Conservation (phyloP, 78 protist genomes). For the Dictyostelium brefeldianum region DNA sequence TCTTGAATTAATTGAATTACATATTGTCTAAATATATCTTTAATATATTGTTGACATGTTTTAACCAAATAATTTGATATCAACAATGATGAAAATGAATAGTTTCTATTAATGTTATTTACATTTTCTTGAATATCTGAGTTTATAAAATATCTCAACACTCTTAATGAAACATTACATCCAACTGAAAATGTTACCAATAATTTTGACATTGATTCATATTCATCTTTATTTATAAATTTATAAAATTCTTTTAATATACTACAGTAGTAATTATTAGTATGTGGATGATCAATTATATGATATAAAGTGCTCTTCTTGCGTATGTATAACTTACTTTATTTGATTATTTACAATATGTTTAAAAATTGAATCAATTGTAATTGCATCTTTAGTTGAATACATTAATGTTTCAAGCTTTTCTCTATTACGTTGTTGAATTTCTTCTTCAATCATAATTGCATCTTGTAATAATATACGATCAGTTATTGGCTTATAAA, state of each 20-base stretch:
- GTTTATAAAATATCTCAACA: slow-evolving; percentile 52
- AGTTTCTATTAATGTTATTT: slow-evolving; percentile 22
- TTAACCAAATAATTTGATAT: slow-evolving; percentile 46
- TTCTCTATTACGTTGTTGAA: slow-evolving; percentile 11
- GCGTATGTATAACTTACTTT: too few relatives aligned
- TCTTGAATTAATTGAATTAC: slow-evolving; percentile 57
- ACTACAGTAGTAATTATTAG: not conserved
- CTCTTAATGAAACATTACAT: slow-evolving; percentile 52
- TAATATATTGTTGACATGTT: slow-evolving; percentile 60
- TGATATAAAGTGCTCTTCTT: too few relatives aligned
- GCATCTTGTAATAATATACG: slow-evolving; percentile 10
- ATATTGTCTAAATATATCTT: slow-evolving; percentile 31
- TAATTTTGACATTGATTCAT: slow-evolving; percentile 26
- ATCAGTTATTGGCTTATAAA: slow-evolving; percentile 34
- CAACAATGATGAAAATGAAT: slow-evolving; percentile 30
- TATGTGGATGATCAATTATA: too few relatives aligned
- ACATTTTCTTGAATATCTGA: slow-evolving; percentile 23
- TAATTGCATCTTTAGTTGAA: slow-evolving; percentile 35
- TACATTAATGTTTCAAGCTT: slow-evolving; percentile 41
- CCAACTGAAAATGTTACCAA: slow-evolving; percentile 65
- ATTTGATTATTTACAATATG: slow-evolving; percentile 49
- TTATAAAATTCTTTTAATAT: slow-evolving; percentile 27
- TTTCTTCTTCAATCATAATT: slow-evolving; percentile 32
- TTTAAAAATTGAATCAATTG: slow-evolving; percentile 52
- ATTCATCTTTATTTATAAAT: slow-evolving; percentile 38